Evolutionary conservation across 164 flowering plant genomes (phyloP), one percentile per base, ranked within the genome.

Genomic region (Hamamelis virginiana): DNA sequence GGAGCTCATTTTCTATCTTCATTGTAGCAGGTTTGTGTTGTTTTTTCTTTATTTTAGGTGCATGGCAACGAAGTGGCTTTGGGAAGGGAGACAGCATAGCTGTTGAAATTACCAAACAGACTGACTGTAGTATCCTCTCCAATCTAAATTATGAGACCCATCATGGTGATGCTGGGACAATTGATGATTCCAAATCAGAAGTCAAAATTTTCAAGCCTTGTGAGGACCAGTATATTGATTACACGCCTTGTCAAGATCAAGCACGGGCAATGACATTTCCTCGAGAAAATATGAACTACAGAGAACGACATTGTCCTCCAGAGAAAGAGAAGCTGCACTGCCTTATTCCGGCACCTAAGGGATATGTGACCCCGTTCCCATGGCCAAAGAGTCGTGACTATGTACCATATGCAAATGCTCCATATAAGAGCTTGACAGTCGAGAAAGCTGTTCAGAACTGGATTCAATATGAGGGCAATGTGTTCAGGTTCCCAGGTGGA

Each of bases 361-460:
- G 89, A 43, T 85, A 85, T 52, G 79, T 62, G 16, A 82, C 83
- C 50, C 89, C 85, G 8, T 85, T 85, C 62, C 72, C 70, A 1
- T 86, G 89, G 89, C 89, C 89, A 12, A 82, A 82, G 72, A 85
- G 86, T 51, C 82, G 82, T 48, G 86, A 83, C 59, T 85, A 78
- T 69, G 89, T 85, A 12, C 85, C 89, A 4, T 83, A 62, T 65
- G 88, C 82, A 3, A 85, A 85, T 83, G 86, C 85, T 23, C 88
- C 86, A 4, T 78, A 82, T 60, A 84, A 84, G 68, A 77, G 76
- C 77, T 80, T 85, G 80, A 85, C 86, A 5, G 83, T 83, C 62
- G 86, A 82, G 74, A 84, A 82, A 76, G 86, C 86, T 41, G 71
- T 81, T 53, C 86, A 85, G 80, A 85, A 85, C 62, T 85, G 86